Evolutionary conservation across 2,329 filamentous ascomycete genomes (phyloP), one percentile per base, ranked within the genome.

Genomic region (Tolypocladium tundrense): DNA sequence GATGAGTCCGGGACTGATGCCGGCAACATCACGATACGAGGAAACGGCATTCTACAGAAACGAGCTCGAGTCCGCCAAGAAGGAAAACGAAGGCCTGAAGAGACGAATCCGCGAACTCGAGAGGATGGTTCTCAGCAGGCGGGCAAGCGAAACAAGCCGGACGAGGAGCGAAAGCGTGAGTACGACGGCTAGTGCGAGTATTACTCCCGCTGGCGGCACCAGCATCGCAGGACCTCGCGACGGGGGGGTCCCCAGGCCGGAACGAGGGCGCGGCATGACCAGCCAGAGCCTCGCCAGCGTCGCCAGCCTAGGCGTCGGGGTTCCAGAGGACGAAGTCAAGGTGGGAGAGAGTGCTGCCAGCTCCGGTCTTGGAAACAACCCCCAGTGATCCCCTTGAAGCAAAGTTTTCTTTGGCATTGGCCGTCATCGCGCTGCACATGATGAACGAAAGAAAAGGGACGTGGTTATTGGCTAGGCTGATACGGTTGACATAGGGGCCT

Each of bases 291-390:
- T 73, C 55, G 58, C 76, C 56, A 83, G 79, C 58, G 66, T 75
- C 6, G 75, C 72, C 50, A 83, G 78, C 59, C 68, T 77, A 3
- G 79, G 72, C 6, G 76, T 83, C 0, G 82, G 82, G 2, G 82
- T 84, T 3, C 77, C 81, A 0, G 83, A 85, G 50, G 82, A 85
- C 53, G 82, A 84, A 66, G 69, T 86, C 50, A 76, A 77, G 55
- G 82, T 86, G 35, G 83, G 83, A 1, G 83, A 86, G 72, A 86
- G 83, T 61, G 83, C 83, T 1, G 80, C 82, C 1, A 84, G 80
- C 63, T 67, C 69, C 19, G 68, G 69, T 21, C 62, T 71, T 21
- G 61, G 57, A n/a, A 59, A 63, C 31, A 62, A 57, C 14, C 39
- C 58, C 1, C 58, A 58, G 57, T 62, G 55, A 59, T 48, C 7